phyloP scores from a whole-genome alignment of 176 grass and related monocot species.

The Pharus latifolius region DNA sequence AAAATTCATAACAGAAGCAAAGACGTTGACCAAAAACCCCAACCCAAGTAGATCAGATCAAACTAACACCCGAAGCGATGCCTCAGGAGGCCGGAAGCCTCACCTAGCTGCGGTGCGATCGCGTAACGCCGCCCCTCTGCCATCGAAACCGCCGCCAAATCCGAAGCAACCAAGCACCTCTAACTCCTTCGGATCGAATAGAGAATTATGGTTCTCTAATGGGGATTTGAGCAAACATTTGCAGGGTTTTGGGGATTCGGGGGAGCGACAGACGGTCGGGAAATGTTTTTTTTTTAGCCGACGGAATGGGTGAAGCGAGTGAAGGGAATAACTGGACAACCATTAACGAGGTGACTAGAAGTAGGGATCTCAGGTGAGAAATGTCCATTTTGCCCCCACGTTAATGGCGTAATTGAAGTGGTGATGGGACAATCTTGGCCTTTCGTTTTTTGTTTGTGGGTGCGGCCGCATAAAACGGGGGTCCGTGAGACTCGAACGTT shows the following conservation, averaged over 20 bases:
- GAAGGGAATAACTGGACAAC: neutral
- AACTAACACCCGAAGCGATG: neutral
- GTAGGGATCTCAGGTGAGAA: neutral
- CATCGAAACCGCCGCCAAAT: slow-evolving; percentile 17
- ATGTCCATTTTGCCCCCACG: slow-evolving; percentile 7
- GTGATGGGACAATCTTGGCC: neutral
- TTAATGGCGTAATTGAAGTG: neutral
- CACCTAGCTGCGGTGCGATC: slow-evolving; percentile 68
- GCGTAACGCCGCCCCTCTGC: slow-evolving; percentile 60
- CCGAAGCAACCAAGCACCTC: neutral
- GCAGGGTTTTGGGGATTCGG: slow-evolving; percentile 5
- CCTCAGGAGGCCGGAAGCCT: neutral
- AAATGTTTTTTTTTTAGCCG: neutral
- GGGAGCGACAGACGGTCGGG: neutral
- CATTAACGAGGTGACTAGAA: neutral
- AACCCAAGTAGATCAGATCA: neutral
- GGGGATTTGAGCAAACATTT: neutral
- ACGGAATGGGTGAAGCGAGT: neutral
- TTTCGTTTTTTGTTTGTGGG: neutral
- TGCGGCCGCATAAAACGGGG: neutral
- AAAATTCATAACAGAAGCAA: slow-evolving; percentile 22
- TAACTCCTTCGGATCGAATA: neutral
- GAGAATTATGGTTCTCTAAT: neutral
- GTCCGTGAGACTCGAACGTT: too few species aligned
- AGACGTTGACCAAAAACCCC: slow-evolving; percentile 17